Evolutionary conservation across 164 flowering plant species (phyloP), one percentile per base, ranked within the genome.

Genomic region (Paratinospora sagittata): DNA sequence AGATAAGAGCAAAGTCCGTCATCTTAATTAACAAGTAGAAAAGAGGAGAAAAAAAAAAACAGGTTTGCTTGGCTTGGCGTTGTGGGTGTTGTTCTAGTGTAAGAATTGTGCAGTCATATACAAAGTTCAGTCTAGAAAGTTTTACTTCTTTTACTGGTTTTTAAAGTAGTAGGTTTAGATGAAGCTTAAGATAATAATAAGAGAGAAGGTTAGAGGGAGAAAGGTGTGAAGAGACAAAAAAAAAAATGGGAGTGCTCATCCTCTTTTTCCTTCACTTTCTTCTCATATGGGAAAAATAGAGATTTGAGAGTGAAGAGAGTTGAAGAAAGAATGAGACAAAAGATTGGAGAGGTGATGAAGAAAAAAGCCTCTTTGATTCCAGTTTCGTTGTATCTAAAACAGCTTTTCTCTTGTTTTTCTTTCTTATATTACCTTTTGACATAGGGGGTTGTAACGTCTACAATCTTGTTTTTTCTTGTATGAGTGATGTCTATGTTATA

Each of bases 211-310:
- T 69, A 37, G 85, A 77, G 78, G 89, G 79, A 71, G 88, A 87
- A 95, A 92, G 90, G 96, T 81, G 98, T 72, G 97, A 95, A 82
- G 97, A 86, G 98, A 90, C 89, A 69, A 72, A n/a, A n/a, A 65
- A 74, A 77, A 70, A 39, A 26, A 72, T 23, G 58, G 1, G 64
- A 75, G 95, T 85, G 96, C 97, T 90, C 98, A 92, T 95, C 97
- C 98, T 88, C 96, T 90, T 92, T 92, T 90, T 85, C 82, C 88
- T 81, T 83, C 78, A 61, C 72, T n/a, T 78, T 80, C 72, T 33
- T 65, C 39, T 68, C n/a, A n/a, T n/a, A n/a, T n/a, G n/a, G 69
- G 67, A 41, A 70, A 45, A 24, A 66, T 36, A 39, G 45, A 66
- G 30, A 66, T n/a, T n/a, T n/a, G 26, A 66, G 57, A 43, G 8